These are phyloP conservation scores for Hydnum rufescens DNA, from an alignment of 768 basidiomycete genomes.

Conservation along the genomic window DNA sequence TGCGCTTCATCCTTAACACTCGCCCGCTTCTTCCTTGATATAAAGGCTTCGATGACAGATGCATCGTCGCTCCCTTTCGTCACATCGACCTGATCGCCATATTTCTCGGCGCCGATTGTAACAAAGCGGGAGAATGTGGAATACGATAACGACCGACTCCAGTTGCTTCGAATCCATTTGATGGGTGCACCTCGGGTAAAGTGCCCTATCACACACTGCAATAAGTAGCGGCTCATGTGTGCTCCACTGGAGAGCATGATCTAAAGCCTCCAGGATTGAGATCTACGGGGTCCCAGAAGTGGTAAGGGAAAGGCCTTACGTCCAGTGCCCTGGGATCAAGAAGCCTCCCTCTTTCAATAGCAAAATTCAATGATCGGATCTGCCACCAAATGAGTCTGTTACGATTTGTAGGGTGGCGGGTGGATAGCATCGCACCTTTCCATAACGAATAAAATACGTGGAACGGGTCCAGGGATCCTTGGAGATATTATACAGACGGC, in stretches of 20 bases:
- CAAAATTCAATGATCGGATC: not conserved
- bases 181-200: conserved; percentile 46
- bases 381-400: not conserved
- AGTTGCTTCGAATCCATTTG: conserved; percentile 29
- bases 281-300: not conserved
- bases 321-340: not conserved
- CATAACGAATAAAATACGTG: not conserved
- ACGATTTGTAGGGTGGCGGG: not conserved
- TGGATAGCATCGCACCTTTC: not conserved
- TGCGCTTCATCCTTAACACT: no score
- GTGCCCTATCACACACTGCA: conserved; percentile 54
- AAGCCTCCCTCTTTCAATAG: not conserved
- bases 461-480: not conserved
- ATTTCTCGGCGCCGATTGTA: not conserved
- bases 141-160: not conserved
- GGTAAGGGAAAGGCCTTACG: not conserved
- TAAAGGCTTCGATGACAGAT: not conserved
- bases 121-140: not conserved
- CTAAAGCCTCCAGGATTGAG: conserved; percentile 20
- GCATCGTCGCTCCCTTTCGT: not conserved
- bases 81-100: not conserved
- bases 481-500: not conserved
- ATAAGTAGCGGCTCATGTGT: conserved; percentile 58
- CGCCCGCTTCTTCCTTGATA: not conserved
- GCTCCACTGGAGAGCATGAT: conserved; percentile 58